Conservation (phyloP, 2,329 filamentous ascomycete species). For the Xylariaceae sp. region DNA sequence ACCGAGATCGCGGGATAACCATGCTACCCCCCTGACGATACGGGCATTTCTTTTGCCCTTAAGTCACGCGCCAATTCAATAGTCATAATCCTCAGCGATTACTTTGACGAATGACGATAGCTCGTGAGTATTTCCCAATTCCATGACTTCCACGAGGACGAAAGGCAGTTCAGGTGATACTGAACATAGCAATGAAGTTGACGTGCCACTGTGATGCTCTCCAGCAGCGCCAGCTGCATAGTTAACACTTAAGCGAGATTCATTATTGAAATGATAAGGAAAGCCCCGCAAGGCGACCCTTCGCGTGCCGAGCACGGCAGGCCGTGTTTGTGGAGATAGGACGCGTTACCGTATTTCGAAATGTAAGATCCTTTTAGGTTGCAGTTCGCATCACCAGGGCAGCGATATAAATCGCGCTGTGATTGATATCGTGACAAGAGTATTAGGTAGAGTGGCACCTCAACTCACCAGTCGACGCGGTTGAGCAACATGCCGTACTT, state of each 20-base stretch:
- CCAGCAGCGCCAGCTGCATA: not conserved
- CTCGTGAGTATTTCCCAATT: not conserved
- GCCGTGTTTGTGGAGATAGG: not conserved
- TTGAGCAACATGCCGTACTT: not conserved
- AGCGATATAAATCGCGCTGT: not conserved
- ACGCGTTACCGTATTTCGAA: not conserved
- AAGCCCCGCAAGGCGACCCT: not conserved
- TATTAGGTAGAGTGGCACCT: not conserved
- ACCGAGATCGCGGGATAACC: no score
- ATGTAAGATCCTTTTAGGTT: constrained; percentile 1
- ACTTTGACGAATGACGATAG: not conserved
- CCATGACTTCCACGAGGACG: no score
- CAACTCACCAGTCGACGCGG: not conserved
- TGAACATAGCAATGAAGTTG: no score
- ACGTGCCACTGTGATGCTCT: not conserved
- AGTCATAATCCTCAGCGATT: not conserved
- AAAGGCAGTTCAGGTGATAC: not conserved
- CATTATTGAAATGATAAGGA: not conserved
- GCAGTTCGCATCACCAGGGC: not conserved
- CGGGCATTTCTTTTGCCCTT: no score
- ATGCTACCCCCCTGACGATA: no score
- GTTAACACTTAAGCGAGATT: not conserved
- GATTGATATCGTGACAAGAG: not conserved
- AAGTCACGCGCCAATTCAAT: no score
- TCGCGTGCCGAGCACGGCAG: not conserved